A percentile compares a stretch with the other conserved stretches of the same genome.
These are phyloP conservation scores for Pistacia vera DNA, from an alignment of 345 rosid genomes.

Conservation along the genomic window DNA sequence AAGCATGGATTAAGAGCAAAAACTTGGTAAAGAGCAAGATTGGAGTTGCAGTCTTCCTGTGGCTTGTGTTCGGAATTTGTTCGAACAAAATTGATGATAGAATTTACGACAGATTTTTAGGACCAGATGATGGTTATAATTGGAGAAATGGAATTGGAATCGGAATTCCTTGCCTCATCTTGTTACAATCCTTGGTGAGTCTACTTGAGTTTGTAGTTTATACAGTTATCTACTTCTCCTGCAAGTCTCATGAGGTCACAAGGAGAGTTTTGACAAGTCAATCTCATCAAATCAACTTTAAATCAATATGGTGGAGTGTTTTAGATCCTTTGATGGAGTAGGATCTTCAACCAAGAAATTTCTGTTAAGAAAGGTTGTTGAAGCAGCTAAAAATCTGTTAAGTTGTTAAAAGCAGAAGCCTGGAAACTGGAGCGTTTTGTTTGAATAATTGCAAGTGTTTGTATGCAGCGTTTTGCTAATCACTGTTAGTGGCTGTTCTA, in stretches of 20 bases:
- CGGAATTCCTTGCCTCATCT: constrained; percentile 34
- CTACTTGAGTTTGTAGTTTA: constrained; percentile 41
- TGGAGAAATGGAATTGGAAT: constrained; percentile 8
- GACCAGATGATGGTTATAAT: no score
- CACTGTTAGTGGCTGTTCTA: no score
- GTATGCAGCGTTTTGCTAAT: no score
- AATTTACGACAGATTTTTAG: no score
- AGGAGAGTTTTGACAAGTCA: constrained; percentile 19
- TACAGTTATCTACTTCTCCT: constrained; percentile 54
- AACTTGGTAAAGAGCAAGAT: constrained; percentile 44
- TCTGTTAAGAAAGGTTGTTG: no score
- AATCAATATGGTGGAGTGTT: constrained; percentile 42
- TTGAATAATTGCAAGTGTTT: no score
- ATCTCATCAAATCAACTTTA: constrained; percentile 27
- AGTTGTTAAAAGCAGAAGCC: no score
- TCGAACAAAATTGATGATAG: constrained; percentile 6
- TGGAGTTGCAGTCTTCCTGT: constrained; percentile 20
- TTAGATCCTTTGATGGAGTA: constrained; percentile 10
- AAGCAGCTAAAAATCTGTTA: no score
- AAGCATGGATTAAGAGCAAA: constrained; percentile 44
- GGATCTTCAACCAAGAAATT: no score
- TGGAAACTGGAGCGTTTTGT: no score
- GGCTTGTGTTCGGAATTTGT: constrained; percentile 19
- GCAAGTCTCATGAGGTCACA: constrained; percentile 52
- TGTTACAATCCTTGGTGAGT: constrained; percentile 24